These are phyloP conservation scores for Guillardia theta DNA, from an alignment of 78 protist genomes.

Conservation along the genomic window DNA sequence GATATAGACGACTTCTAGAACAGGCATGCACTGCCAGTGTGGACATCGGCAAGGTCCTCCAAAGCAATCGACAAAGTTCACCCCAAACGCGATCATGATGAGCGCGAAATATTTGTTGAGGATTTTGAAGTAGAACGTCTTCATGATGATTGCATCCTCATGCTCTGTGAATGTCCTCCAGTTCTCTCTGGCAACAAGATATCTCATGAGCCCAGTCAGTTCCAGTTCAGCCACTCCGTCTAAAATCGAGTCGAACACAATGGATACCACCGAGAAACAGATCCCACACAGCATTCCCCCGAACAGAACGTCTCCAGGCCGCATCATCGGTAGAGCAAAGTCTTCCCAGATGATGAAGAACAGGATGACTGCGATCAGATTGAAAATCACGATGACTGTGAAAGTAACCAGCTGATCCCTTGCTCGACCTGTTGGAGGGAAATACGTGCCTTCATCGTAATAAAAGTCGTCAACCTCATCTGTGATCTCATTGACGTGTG, in stretches of 20 bases:
- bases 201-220: not conserved
- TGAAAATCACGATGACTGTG: not conserved
- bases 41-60: not conserved
- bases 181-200: not conserved
- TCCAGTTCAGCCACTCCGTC: not conserved
- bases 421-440: not conserved
- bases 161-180: slow-evolving; percentile 15
- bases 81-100: not conserved
- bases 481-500: not conserved
- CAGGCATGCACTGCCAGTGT: slow-evolving; percentile 20
- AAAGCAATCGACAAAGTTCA: not conserved
- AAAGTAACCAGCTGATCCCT: not conserved
- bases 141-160: not conserved
- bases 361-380: not conserved
- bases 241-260: not conserved
- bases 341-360: not conserved
- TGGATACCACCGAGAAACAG: not conserved
- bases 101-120: slow-evolving; percentile 21
- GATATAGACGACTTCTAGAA: not conserved
- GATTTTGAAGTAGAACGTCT: not conserved
- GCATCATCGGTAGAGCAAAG: not conserved
- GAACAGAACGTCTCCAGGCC: not conserved
- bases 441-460: not conserved
- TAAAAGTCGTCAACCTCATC: not conserved
- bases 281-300: not conserved